Evolutionary conservation across 179 eudicot species (phyloP), one percentile per base, ranked within the genome.

Genomic region (Spergularia azorica): DNA sequence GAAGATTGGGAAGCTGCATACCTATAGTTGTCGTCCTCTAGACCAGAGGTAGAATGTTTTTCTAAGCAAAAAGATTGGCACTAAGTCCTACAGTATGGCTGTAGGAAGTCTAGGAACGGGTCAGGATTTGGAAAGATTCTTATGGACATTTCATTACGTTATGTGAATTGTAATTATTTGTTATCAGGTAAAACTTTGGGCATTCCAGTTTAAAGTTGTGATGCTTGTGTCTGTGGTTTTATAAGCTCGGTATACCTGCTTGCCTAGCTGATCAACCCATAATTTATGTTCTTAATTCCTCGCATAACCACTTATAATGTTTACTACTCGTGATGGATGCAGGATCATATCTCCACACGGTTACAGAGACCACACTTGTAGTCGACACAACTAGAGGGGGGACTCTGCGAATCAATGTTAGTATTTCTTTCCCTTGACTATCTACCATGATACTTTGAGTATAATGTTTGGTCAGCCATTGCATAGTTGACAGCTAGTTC

Each of bases 351-450:
- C 87, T 96, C 61, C 88, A 85, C 76, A 86, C 89, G 26, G 84
- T 78, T 57, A 92, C 90, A 8, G 97, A 91, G 82, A 88, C 98
- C 50, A 88, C 86, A 81, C 99, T 96, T 76, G 84, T 90, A 56
- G 99, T 96, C 57, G 99, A 96, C 80, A 90, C 97, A 59, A 86
- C 99, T 70, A 88, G 98, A 80, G 99, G 97, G 68, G 97, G 86
- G 78, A 83, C 88, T 71, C 87, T 96, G 43, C 95, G 76, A 43
- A 91, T 95, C 71, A 83, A 94, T 80, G 99, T 95, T 86, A 89
- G 60, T 64, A 10, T 51, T 38, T 75, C 63, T 4, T 70, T 70
- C 72, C 20, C 65, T 61, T 67, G 56, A 46, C 21, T 71, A 56
- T 70, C 57, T 56, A 18, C 38, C 52, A 38, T 70, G 41, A 17